Evolutionary conservation across 768 basidiomycete species (phyloP), one percentile per base, ranked within the genome.

Genomic region (Cystoderma amianthinum): DNA sequence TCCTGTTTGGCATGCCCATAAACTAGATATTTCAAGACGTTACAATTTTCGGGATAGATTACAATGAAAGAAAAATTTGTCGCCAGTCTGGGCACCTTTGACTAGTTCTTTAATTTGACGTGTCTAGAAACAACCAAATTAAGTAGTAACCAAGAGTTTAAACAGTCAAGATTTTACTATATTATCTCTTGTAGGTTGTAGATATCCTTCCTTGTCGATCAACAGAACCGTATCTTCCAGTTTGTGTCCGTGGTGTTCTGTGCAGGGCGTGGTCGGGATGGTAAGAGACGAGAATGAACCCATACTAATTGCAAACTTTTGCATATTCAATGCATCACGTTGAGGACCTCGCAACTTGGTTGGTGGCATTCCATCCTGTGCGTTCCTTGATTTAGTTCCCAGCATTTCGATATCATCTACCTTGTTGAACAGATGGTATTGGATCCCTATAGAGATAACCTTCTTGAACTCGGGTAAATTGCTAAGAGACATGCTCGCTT

Each of bases 1-100:
- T 67, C 56, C 45, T 80, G 78, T 10, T 50, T 47, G 0, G 68
- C 69, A 47, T 80, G 77, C 0, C 78, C 78, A 0, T 75, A 68
- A 48, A 72, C 67, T 69, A n/a, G 37, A n/a, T n/a, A 10, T 9
- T 11, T 12, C n/a, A 38, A 22, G 9, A 16, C 15, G 9, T 5
- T 17, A 20, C 5, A 16, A 38, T n/a, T 5, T 16, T 5, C 13
- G n/a, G n/a, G 13, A 12, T 15, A 30, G 13, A 12, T 16, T 7
- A 47, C 39, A 70, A 30, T 63, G 65, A 34, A 69, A 65, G 38
- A 69, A 65, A 36, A 66, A 59, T 5, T 46, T 58, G 28, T 69
- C 67, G 1, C 63, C 62, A 13, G 61, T n/a, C 11, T 55, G 53
- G 15, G 55, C 59, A 19, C 43, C 59, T 32, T 43, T 24, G 5